phyloP scores from a whole-genome alignment of 2,329 filamentous ascomycete genomes.

The Neocucurbitaria cava region DNA sequence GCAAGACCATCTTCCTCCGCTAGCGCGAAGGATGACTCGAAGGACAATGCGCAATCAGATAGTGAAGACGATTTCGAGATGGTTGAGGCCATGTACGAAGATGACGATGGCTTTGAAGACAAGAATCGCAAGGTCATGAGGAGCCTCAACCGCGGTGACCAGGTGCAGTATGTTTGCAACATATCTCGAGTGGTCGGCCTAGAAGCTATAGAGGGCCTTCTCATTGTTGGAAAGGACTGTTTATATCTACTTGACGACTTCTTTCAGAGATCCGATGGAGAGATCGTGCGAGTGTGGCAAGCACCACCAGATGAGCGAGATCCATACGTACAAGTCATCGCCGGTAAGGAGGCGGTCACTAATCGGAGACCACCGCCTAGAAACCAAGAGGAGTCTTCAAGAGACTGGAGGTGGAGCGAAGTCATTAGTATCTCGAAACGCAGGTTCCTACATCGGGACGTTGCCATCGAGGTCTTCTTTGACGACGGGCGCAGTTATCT shows the following conservation, averaged over 20 bases:
- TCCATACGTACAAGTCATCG: conserved; percentile 92
- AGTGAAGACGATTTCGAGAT: conserved; percentile 94
- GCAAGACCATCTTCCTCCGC: conserved; percentile 29
- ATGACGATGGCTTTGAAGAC: conserved; percentile 88
- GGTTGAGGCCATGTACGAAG: conserved; percentile 88
- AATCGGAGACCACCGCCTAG: conserved; percentile 42
- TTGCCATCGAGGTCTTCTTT: conserved; percentile 97
- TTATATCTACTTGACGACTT: conserved; percentile 97
- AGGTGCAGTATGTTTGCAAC: conserved; percentile 93
- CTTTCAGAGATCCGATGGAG: conserved; percentile 91
- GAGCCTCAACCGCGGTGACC: conserved; percentile 85
- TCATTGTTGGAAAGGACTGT: conserved; percentile 90
- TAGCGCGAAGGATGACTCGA: conserved; percentile 37
- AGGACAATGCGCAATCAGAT: conserved; percentile 51
- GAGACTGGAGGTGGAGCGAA: conserved; percentile 93
- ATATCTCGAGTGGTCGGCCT: conserved; percentile 92
- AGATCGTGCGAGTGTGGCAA: conserved; percentile 96
- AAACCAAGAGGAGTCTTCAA: conserved; percentile 70
- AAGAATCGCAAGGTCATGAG: conserved; percentile 99
- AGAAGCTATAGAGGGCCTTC: conserved; percentile 89
- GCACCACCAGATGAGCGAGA: conserved; percentile 91
- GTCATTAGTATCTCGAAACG: conserved; percentile 96
- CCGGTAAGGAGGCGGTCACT: conserved; percentile 72
- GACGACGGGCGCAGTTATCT: conserved; percentile 95
- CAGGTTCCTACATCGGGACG: conserved; percentile 92